Evolutionary conservation across 1,139 yeast species (phyloP).

Genomic region (Yamadazyma oceani): DNA sequence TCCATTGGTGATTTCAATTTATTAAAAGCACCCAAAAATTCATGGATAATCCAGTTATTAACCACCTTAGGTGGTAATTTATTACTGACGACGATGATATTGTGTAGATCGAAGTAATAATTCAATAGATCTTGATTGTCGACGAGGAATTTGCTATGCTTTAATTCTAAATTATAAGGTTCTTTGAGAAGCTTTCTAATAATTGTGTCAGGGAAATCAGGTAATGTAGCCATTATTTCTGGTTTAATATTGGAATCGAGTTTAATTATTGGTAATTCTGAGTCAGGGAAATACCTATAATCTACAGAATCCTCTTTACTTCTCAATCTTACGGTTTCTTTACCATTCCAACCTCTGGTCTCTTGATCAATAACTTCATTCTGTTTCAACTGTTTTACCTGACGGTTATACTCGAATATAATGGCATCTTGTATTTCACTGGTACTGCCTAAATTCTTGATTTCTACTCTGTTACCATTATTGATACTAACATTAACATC

Average conservation of each 20-base stretch:
- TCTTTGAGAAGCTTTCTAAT: conserved; percentile 45
- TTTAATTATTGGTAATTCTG: conserved; percentile 69
- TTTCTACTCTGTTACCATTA: conserved; percentile 73
- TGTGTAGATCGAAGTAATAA: conserved; percentile 52
- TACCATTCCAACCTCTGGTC: conserved; percentile 93
- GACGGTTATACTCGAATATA: conserved; percentile 72
- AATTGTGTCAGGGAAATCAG: conserved; percentile 63
- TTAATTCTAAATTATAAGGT: conserved; percentile 62
- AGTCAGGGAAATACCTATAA: conserved; percentile 92
- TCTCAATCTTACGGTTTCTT: conserved; percentile 61
- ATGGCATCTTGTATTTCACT: conserved; percentile 80
- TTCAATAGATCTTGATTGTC: conserved; percentile 43
- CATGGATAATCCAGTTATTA: conserved; percentile 85
- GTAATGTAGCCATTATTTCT: conserved; percentile 45
- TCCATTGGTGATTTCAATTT: conserved; percentile 47
- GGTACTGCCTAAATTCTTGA: conserved; percentile 84
- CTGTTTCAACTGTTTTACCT: conserved; percentile 40
- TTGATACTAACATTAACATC: conserved; percentile 88
- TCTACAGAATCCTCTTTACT: conserved; percentile 81
- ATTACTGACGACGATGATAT: conserved; percentile 17
- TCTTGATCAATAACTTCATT: conserved; percentile 52
- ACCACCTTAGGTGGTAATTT: conserved; percentile 40
- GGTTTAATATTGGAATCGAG: conserved; percentile 38
- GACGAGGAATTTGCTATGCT: conserved; percentile 69
- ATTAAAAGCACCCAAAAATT: conserved; percentile 67